Percentiles rank a stretch among this genome's conserved stretches.
These are phyloP conservation scores for Smallanthus sonchifolius DNA, from an alignment of 129 eudicot species.

Conservation along the genomic window DNA sequence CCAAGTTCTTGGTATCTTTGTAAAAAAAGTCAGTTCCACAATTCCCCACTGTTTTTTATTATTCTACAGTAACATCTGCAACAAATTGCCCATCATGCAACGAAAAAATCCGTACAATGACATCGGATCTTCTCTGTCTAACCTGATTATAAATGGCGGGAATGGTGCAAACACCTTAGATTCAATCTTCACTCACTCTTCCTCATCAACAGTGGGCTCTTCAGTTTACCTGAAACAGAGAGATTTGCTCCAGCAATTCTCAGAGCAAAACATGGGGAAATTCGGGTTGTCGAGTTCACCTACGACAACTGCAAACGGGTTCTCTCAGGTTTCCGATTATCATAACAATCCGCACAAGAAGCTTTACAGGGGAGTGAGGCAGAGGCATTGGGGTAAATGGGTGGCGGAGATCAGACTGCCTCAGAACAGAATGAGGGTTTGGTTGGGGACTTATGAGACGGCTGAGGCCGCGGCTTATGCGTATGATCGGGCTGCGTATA, in stretches of 20 bases:
- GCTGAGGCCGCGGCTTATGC: constrained; percentile 97
- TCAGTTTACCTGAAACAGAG: constrained; percentile 73
- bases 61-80: constrained; percentile 6
- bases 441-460: constrained; percentile 95
- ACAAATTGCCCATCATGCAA: constrained; percentile 36
- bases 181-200: constrained; percentile 60
- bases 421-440: constrained; percentile 82
- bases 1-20: constrained; percentile 1
- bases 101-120: constrained; percentile 34
- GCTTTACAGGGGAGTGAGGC: constrained; percentile 95
- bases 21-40: no score
- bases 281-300: background rate
- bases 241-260: constrained; percentile 65
- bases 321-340: constrained; percentile 19
- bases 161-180: constrained; percentile 64
- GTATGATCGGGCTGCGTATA: constrained; percentile 90
- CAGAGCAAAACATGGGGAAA: constrained; percentile 40
- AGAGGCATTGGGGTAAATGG: constrained; percentile 99
- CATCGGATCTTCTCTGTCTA: constrained; percentile 60
- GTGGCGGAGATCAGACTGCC: constrained; percentile 97
- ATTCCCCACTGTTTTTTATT: constrained; percentile 17
- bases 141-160: constrained; percentile 53
- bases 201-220: constrained; percentile 52
- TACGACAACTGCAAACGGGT: background rate
- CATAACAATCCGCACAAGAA: constrained; percentile 45